Percentiles rank a stretch among this genome's conserved stretches.
These are phyloP conservation scores for Erigeron canadensis DNA, from an alignment of 129 eudicot species.

Conservation along the genomic window DNA sequence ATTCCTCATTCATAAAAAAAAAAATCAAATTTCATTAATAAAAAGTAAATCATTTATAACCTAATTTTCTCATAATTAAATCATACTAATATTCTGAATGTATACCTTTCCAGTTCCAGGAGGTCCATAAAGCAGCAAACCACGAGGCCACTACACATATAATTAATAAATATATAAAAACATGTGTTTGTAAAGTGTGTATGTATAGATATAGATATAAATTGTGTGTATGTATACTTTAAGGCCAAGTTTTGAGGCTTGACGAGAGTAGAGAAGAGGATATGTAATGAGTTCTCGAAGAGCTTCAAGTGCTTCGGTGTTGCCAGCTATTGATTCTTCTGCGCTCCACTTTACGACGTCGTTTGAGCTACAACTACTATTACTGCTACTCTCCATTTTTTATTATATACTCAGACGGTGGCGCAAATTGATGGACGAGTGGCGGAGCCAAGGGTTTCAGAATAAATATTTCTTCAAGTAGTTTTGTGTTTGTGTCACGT, in stretches of 20 bases:
- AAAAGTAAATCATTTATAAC: no score
- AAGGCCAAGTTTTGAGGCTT: constrained; percentile 60
- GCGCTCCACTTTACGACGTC: constrained; percentile 49
- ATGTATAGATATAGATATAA: no score
- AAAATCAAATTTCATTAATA: no score
- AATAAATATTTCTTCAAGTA: no score
- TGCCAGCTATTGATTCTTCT: constrained; percentile 84
- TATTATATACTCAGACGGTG: neutral
- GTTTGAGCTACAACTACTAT: constrained; percentile 21
- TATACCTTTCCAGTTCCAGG: constrained; percentile 97
- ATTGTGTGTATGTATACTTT: constrained; percentile 43
- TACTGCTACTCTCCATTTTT: constrained; percentile 36
- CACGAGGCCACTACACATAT: constrained; percentile 74
- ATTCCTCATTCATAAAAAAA: no score
- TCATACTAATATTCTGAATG: neutral
- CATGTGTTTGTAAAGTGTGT: neutral
- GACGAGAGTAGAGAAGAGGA: constrained; percentile 57
- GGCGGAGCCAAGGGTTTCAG: constrained; percentile 28
- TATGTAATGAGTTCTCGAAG: constrained; percentile 80
- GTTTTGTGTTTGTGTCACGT: no score
- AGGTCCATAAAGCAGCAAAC: constrained; percentile 90
- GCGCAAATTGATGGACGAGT: neutral
- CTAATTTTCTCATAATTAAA: neutral
- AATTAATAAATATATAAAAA: neutral
- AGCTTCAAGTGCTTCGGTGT: constrained; percentile 73